A percentile compares a stretch with the other conserved stretches of the same genome.
phyloP scores from a whole-genome alignment of 1,139 yeast species.

The Pneumocystis murina region DNA sequence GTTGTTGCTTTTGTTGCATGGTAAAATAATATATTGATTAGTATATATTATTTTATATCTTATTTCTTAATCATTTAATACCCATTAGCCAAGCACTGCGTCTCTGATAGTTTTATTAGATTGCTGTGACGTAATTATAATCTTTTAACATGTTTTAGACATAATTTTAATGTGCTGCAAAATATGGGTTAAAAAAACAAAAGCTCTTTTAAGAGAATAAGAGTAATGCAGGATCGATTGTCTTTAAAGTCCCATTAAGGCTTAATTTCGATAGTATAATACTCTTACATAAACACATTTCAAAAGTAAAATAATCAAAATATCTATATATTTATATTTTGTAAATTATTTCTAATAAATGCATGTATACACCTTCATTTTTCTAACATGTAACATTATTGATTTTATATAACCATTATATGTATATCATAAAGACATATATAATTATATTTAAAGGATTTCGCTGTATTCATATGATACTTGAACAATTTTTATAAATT shows the following conservation, averaged over 20 bases:
- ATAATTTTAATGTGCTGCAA: not conserved
- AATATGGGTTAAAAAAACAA: not conserved
- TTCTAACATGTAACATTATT: not conserved
- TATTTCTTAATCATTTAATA: not conserved
- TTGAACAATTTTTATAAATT: not conserved
- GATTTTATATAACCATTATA: not conserved
- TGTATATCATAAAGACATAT: no score
- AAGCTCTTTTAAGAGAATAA: not conserved
- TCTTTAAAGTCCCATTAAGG: not conserved
- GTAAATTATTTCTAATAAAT: not conserved
- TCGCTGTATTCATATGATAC: not conserved
- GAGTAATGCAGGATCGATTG: not conserved
- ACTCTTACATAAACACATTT: not conserved
- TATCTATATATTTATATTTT: not conserved
- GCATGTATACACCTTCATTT: not conserved
- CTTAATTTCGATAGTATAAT: not conserved
- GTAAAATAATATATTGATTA: not conserved
- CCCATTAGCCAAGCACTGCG: constrained; percentile 1
- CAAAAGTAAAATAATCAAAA: not conserved
- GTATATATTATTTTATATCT: not conserved
- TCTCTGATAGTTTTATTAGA: not conserved
- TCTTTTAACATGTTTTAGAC: not conserved
- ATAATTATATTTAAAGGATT: no score
- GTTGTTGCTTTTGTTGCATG: not conserved
- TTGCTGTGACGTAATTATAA: not conserved